These are phyloP conservation scores for Cornus suecica DNA, from an alignment of 148 eudicot genomes.

Conservation along the genomic window DNA sequence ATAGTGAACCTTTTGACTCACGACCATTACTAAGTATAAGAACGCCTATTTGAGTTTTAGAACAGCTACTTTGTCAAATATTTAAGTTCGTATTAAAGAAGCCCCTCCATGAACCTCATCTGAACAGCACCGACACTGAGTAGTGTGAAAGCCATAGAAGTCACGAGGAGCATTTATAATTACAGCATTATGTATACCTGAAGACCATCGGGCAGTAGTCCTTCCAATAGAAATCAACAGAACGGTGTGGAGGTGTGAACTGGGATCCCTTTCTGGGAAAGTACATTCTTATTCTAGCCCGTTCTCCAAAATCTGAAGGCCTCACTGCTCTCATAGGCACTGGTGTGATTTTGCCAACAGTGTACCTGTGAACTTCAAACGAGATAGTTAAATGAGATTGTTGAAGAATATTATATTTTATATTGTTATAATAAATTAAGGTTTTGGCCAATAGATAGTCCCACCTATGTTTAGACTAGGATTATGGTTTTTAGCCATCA, in stretches of 20 bases:
- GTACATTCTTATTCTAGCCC: conserved; percentile 86
- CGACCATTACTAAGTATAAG: too few species aligned
- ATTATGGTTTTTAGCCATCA: too few species aligned
- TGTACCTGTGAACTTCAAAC: conserved; percentile 55
- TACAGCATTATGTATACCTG: conserved; percentile 42
- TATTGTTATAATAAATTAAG: too few species aligned
- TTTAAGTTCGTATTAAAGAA: too few species aligned
- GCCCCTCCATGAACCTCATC: too few species aligned
- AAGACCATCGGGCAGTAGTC: conserved; percentile 99
- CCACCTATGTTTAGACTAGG: too few species aligned
- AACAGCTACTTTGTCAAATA: too few species aligned
- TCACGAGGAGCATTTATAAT: not conserved
- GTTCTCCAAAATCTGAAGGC: conserved; percentile 78
- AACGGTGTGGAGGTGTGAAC: conserved; percentile 86
- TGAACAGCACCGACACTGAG: too few species aligned
- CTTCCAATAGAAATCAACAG: conserved; percentile 90
- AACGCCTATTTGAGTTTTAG: too few species aligned
- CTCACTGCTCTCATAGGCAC: conserved; percentile 91
- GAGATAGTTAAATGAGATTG: conserved; percentile 12
- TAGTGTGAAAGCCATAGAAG: too few species aligned
- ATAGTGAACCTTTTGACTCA: not conserved
- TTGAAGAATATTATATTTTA: conserved; percentile 11
- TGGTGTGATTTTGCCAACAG: conserved; percentile 98
- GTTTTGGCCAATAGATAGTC: too few species aligned
- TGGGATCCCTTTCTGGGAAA: conserved; percentile 85